Evolutionary conservation across 1,284 basidiomycete species (phyloP), one percentile per base, ranked within the genome.

Genomic region (Volvariella volvacea): DNA sequence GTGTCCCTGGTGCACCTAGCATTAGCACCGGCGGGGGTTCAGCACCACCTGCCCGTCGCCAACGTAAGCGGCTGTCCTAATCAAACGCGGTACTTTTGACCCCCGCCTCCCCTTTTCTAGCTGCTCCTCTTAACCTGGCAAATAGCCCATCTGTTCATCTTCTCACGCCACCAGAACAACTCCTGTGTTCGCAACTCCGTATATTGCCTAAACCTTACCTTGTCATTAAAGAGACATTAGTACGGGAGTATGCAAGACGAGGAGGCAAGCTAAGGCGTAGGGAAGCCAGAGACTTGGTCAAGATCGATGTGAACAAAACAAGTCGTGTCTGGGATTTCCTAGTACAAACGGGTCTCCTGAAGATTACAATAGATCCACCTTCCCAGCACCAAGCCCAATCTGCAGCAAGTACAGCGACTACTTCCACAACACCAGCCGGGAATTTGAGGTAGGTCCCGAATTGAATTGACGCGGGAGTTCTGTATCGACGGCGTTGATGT

Each of bases 161-260:
- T 9, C 83, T 97, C 51, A 88, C 88, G 0, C 73, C 81, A 3
- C 83, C 83, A 20, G 93, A 96, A 65, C 88, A 92, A 63, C 72
- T 76, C 0, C 78, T 97, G n/a, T 96, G 93, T 62, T 88, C 90
- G 2, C 76, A 78, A 44, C 72, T 96, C 14, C 84, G 91, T 3
- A 92, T 96, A 48, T 72, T 95, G 31, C 93, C 93, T 0, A 90
- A 91, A 56, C 90, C 92, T 1, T 97, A 94, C 63, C 78, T 96
- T 39, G 79, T 86, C 47, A 88, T 96, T 67, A 96, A 96, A 61
- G 91, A 95, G 64, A 88, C 86, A 6, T 78, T 95, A 37, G 82
- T 96, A 19, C 79, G 91, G 28, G 93, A 96, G 65, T 94, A 92
- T 57, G 88, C 89, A 4, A 75, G 91, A n/a, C 74, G 90, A 45